These are phyloP conservation scores for Ascochyta rabiei DNA, from an alignment of 2,329 filamentous ascomycete genomes.

Conservation along the genomic window DNA sequence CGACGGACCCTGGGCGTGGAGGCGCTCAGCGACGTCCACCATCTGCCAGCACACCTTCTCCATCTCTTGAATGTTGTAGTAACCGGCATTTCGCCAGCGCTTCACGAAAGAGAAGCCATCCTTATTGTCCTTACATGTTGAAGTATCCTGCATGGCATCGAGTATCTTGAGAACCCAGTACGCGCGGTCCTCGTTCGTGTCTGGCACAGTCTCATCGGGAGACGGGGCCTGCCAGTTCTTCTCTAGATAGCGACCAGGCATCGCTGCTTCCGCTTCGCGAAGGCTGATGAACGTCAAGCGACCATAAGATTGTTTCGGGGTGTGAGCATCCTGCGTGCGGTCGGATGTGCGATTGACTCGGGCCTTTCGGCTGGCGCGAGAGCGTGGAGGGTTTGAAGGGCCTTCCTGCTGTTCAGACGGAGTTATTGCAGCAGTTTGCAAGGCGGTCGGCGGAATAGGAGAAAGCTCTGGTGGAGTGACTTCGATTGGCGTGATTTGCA, in stretches of 20 bases:
- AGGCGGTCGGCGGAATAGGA: neutral
- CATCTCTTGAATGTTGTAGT: conserved; percentile 11
- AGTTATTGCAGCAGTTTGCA: neutral
- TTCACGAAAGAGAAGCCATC: conserved; percentile 4
- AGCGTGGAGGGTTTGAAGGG: neutral
- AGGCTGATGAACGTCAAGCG: conserved; percentile 1
- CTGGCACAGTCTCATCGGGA: conserved; percentile 10
- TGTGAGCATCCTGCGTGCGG: neutral
- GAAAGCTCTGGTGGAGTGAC: neutral
- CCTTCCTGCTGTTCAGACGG: neutral
- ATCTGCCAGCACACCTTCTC: conserved; percentile 25
- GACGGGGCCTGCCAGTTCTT: conserved; percentile 3
- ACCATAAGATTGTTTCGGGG: neutral
- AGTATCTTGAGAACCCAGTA: conserved; percentile 9
- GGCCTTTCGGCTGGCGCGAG: neutral
- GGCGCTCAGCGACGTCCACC: conserved; percentile 7
- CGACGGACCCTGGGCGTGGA: conserved; percentile 14
- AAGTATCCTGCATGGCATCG: conserved; percentile 9
- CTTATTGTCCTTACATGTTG: conserved; percentile 11
- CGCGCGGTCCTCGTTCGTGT: neutral
- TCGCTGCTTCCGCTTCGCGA: conserved; percentile 1
- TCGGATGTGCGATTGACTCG: neutral
- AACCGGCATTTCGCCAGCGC: conserved; percentile 3
- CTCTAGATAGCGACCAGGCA: neutral
- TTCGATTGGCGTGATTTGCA: neutral